Conservation (phyloP, 495 filamentous ascomycete genomes). For the Aspergillus sclerotiicarbonarius region DNA sequence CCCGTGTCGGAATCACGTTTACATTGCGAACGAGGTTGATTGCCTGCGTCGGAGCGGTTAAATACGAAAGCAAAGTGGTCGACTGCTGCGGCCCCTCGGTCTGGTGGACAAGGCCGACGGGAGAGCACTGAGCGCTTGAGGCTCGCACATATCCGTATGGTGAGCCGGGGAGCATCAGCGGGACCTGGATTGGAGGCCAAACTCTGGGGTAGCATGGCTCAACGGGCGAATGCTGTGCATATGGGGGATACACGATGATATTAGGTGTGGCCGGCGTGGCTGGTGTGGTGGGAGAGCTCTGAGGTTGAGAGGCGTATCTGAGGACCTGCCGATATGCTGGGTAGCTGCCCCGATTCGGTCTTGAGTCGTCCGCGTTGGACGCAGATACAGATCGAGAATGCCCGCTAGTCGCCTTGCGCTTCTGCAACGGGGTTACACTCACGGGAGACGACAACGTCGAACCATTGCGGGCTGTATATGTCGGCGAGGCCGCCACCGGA, state of each 20-base stretch:
- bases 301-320: conserved; percentile 55
- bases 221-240: not conserved
- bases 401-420: conserved; percentile 42
- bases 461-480: conserved; percentile 31
- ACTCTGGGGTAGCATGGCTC: conserved; percentile 17
- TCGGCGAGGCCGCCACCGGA: conserved; percentile 46
- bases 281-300: conserved; percentile 46
- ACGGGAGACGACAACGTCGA: conserved; percentile 61
- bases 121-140: conserved; percentile 47
- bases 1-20: conserved; percentile 65
- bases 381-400: conserved; percentile 64
- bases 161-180: conserved; percentile 35
- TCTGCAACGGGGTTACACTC: conserved; percentile 51
- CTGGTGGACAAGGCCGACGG: conserved; percentile 43
- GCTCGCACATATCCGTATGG: conserved; percentile 44
- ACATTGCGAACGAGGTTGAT: conserved; percentile 79
- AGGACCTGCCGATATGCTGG: conserved; percentile 79
- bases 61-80: conserved; percentile 72
- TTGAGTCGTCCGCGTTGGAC: conserved; percentile 64
- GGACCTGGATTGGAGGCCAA: conserved; percentile 31
- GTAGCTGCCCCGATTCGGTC: conserved; percentile 69
- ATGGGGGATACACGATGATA: conserved; percentile 42
- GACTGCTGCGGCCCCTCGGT: conserved; percentile 40
- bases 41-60: conserved; percentile 75
- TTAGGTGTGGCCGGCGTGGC: conserved; percentile 44